Evolutionary conservation across 2,329 filamentous ascomycete genomes (phyloP), one percentile per base, ranked within the genome.

Genomic region (Aureobasidium leucospermi): DNA sequence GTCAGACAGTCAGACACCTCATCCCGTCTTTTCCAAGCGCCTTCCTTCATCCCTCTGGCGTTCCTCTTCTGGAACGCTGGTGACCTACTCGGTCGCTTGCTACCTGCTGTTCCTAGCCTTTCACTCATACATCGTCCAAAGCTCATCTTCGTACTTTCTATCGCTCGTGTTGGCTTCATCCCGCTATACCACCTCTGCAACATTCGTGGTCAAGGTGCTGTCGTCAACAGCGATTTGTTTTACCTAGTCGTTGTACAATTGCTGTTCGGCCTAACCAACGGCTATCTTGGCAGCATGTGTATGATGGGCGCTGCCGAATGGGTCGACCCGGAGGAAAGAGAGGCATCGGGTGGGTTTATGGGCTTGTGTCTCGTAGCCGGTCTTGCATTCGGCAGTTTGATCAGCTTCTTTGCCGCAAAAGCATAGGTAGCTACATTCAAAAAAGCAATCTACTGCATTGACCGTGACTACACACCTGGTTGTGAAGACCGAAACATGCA

Each of bases 31-130:
- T 83, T 95, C 64, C 83, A 85, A 56, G 84, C 89, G 0, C 79
- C 85, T 0, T 85, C 87, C 15, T 99, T 97, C 71, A 92, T 97
- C 60, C 92, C 94, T 0, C 79, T 96, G 0, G 90, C 83, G 3
- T 96, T 97, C 73, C 83, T 97, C 61, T 84, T 94, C 70, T 99
- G 94, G 94, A 99, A 97, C 70, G 71, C 87, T 2, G 94, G 94
- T 45, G 94, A 97, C 70, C 77, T 97, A 7, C 63, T 83, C 13
- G 94, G 94, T 6, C 84, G 94, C 8, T 75, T 96, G 19, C 71
- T 83, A 1, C 87, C 90, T 1, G 76, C 81, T 70, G 64, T 81
- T 73, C 72, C 86, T 70, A 58, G 77, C 69, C 67, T 87, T 64
- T 71, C 71, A 3, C 74, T 90, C 8, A 81, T 81, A 0, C 79